Base-by-base conservation (phyloP, 1,139 yeast genomes). In the Pichia sp. region DNA sequence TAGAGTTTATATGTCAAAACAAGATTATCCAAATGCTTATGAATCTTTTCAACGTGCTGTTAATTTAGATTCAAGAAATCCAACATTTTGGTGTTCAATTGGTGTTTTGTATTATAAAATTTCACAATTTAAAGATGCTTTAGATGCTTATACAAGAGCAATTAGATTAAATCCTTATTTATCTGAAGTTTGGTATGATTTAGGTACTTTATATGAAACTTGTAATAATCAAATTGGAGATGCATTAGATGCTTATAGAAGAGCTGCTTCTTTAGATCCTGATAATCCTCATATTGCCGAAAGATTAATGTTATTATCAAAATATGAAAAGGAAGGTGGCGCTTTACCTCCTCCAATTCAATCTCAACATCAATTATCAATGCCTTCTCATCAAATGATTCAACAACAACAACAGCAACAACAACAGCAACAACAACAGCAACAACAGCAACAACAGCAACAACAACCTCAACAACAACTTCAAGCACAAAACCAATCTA, bases 11-110 rank as follows among this genome's bases (percentile, higher is more conserved):
- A 90, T 92, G 97, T 84, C 95, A 40, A 78, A 94, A 58, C 90
- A 87, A 53, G 96, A 90, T 64, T 92, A 89, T 69, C 84, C 92
- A 54, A 90, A 94, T 42, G 97, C 98, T 4, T 92, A 92, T 65
- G 97, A 92, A 62, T 95, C 97, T 0, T 92, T 92, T 75, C 98
- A 92, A 68, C 97, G 90, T 64, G 98, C 98, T 7, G 98, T 92
- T 46, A 92, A 92, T 65, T 78, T 97, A 51, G 98, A 92, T 64
- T 84, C 95, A 30, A 76, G 97, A 61, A 92, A 92, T 64, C 97
- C 98, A 47, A 92, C 97, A 2, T 92, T 92, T 69, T 92, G 98
- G 98, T 92, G 98, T 65, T 87, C 96, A 29, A 92, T 92, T 61
- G 98, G 98, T 63, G 97, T 92, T 10, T 73, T 92, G 50, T 92